Evolutionary conservation across 148 eudicot species (phyloP), one percentile per base, ranked within the genome.

Genomic region (Rhododendron ovatum): DNA sequence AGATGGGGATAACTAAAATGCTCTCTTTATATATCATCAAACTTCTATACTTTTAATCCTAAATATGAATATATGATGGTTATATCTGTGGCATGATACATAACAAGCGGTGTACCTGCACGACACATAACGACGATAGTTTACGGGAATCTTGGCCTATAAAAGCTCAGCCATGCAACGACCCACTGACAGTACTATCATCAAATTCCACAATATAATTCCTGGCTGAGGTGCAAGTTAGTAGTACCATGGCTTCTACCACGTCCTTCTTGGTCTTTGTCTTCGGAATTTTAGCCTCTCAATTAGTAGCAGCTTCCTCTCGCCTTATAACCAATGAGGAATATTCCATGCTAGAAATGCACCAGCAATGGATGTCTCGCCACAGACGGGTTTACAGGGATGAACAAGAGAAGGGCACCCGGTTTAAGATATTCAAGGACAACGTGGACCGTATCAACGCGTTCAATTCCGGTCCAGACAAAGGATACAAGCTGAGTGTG

Each of bases 391-490:
- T 89, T 12, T 94, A 94, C 53, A 87, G 85, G 73, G 88, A 90
- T 35, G 83, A 24, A 0, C 78, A 41, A n/a, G 94, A 94, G 90
- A 93, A 91, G 88, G 69, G 67, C 0, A 87, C 3, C 17, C 87
- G 98, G 18, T 90, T 87, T 28, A 74, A 89, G 50, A 89, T 93
- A 73, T 94, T 93, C 43, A 89, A 82, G 55, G 88, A 89, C 37
- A 94, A 93, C 77, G 87, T 92, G 61, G 87, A 90, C n/a, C 88
- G 59, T n/a, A 94, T 94, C 7, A 91, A 93, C 26, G n/a, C 87
- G 1, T 86, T 87, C 22, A 94, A 94, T 51, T 86, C 47, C 13
- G 86, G 80, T 0, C 33, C 9, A 33, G 69, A 87, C 22, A 80
- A 87, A 35, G 43, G 45, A 2, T 93, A 90, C 82, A 92, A 82